A percentile compares a stretch with the other conserved stretches of the same genome.
These are phyloP conservation scores for Secale cereale DNA, from an alignment of 176 grass and related monocot genomes.

Conservation along the genomic window DNA sequence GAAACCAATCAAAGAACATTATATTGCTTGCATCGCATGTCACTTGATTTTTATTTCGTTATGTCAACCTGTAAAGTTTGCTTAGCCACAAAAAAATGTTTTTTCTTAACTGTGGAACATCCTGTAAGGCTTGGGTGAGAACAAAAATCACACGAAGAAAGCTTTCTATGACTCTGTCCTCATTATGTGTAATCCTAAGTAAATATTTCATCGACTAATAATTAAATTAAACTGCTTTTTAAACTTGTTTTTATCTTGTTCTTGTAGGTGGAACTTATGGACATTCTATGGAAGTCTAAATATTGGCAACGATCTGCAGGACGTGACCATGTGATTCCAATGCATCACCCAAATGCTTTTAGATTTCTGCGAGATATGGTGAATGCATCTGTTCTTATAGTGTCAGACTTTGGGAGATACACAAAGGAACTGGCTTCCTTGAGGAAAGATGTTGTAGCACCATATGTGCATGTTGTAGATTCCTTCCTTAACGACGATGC, in stretches of 20 bases:
- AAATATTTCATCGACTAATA: neutral
- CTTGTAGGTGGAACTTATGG: constrained; percentile 76
- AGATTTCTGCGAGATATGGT: constrained; percentile 78
- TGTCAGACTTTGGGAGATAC: constrained; percentile 90
- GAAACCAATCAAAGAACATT: neutral
- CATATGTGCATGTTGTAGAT: constrained; percentile 91
- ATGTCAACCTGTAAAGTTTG: neutral
- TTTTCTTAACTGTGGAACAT: neutral
- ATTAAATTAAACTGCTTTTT: neutral
- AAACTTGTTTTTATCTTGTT: neutral
- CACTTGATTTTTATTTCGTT: neutral
- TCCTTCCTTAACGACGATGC: constrained; percentile 64
- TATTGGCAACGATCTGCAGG: constrained; percentile 77
- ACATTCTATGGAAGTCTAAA: constrained; percentile 76
- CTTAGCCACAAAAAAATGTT: neutral
- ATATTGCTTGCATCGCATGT: neutral
- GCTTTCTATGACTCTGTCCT: neutral
- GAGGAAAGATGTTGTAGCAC: constrained; percentile 93
- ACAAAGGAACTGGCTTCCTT: constrained; percentile 69
- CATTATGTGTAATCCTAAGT: neutral
- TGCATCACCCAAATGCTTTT: constrained; percentile 98
- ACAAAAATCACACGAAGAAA: neutral
- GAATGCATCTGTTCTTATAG: constrained; percentile 90
- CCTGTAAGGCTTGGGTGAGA: neutral
- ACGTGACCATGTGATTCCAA: constrained; percentile 81